A percentile compares a stretch with the other conserved stretches of the same genome.
Evolutionary conservation across 768 basidiomycete species (phyloP).

Genomic region (Boletus subcaerulescens): DNA sequence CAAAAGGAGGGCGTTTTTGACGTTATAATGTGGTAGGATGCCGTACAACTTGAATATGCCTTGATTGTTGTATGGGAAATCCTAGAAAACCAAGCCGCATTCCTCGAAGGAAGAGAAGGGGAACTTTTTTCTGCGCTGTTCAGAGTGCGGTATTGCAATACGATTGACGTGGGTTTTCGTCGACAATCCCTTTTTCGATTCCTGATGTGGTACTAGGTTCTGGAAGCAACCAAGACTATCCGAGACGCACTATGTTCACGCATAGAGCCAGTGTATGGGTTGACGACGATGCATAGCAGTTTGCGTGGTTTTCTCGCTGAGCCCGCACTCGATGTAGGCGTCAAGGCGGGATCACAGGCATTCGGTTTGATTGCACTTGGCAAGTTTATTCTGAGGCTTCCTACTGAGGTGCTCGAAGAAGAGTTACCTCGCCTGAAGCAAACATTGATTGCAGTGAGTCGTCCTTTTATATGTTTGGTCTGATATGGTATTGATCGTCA

Average conservation of each 20-base stretch:
- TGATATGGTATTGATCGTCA: background rate
- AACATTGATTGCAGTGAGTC: slow-evolving; percentile 66
- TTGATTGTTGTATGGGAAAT: slow-evolving; percentile 84
- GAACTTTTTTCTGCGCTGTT: slow-evolving; percentile 73
- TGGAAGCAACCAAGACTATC: slow-evolving; percentile 80
- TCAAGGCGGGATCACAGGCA: slow-evolving; percentile 67
- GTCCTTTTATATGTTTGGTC: background rate
- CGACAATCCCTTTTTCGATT: background rate
- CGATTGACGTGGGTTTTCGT: slow-evolving; percentile 54
- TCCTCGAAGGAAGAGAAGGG: slow-evolving; percentile 77
- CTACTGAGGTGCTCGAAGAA: slow-evolving; percentile 82
- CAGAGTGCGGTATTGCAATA: slow-evolving; percentile 68
- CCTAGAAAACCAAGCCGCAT: slow-evolving; percentile 66
- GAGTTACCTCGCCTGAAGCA: slow-evolving; percentile 74
- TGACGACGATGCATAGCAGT: slow-evolving; percentile 78
- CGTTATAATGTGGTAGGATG: slow-evolving; percentile 40
- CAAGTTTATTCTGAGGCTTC: slow-evolving; percentile 77
- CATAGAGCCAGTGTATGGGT: slow-evolving; percentile 80
- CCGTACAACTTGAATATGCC: slow-evolving; percentile 70
- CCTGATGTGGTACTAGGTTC: slow-evolving; percentile 47
- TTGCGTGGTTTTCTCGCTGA: slow-evolving; percentile 62
- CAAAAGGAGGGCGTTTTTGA: background rate
- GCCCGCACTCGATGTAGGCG: slow-evolving; percentile 47
- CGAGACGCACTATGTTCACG: slow-evolving; percentile 70
- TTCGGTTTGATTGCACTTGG: slow-evolving; percentile 83